A percentile compares a stretch with the other conserved stretches of the same genome.
These are phyloP conservation scores for Peribolospora baueri DNA, from an alignment of 768 basidiomycete genomes.

Conservation along the genomic window DNA sequence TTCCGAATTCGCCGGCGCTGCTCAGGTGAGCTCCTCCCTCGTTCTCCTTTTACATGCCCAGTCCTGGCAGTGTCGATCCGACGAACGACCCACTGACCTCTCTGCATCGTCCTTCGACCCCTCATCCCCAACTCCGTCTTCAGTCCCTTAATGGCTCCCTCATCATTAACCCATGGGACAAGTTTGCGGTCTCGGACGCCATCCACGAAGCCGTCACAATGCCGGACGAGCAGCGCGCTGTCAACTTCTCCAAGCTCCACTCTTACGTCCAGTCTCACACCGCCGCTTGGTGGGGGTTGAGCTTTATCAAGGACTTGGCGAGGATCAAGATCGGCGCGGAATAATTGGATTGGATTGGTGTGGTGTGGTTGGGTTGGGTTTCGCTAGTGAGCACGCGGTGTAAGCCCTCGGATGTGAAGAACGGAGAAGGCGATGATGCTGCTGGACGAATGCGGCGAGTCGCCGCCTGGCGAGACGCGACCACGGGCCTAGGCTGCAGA, in stretches of 20 bases:
- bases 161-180: conserved; percentile 98
- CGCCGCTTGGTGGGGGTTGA: conserved; percentile 38
- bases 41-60: neutral
- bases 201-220: conserved; percentile 86
- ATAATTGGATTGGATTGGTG: no score
- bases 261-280: conserved; percentile 87
- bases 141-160: conserved; percentile 58
- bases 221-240: conserved; percentile 52
- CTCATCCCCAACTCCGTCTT: neutral
- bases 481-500: no score
- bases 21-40: conserved; percentile 33
- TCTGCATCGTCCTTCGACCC: neutral
- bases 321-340: conserved; percentile 7
- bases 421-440: no score
- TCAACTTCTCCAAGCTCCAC: conserved; percentile 86
- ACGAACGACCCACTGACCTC: no score
- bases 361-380: no score
- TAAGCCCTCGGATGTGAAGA: no score
- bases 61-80: no score
- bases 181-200: conserved; percentile 93
- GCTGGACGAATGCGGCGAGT: no score
- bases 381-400: no score
- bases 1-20: conserved; percentile 94
- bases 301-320: conserved; percentile 65
- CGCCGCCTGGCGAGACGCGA: no score